A percentile compares a stretch with the other conserved stretches of the same genome.
Evolutionary conservation across 2,329 filamentous ascomycete species (phyloP).

Genomic region (Dactylonectria macrodidyma): DNA sequence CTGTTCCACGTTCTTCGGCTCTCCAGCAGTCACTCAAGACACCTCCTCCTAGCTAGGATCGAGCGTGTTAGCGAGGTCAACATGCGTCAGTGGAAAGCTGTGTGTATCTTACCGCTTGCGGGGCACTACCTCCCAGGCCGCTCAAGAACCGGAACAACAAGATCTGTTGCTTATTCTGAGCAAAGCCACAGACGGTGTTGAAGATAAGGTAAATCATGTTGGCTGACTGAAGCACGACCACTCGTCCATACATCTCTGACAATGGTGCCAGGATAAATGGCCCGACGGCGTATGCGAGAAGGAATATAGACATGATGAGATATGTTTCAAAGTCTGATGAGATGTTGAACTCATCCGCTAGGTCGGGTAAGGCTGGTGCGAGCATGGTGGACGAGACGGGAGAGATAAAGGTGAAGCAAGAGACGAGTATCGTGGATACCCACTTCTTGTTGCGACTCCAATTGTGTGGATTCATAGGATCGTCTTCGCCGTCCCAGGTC

Average conservation of each 20-base stretch:
- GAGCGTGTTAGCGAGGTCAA: not conserved
- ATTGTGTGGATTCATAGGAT: slow-evolving; percentile 60
- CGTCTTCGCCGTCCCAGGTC: slow-evolving; percentile 61
- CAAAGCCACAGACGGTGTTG: slow-evolving; percentile 67
- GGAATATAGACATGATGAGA: slow-evolving; percentile 72
- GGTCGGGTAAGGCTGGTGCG: slow-evolving; percentile 61
- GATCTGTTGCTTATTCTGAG: slow-evolving; percentile 61
- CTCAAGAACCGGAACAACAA: slow-evolving; percentile 65
- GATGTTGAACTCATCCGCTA: slow-evolving; percentile 62
- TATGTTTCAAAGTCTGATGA: slow-evolving; percentile 58
- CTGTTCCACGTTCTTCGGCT: slow-evolving; percentile 56
- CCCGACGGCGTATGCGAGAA: slow-evolving; percentile 70
- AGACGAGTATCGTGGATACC: slow-evolving; percentile 54
- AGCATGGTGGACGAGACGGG: slow-evolving; percentile 68
- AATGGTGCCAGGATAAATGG: slow-evolving; percentile 67
- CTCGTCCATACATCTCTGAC: slow-evolving; percentile 66
- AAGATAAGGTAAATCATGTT: slow-evolving; percentile 69
- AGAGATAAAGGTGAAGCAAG: slow-evolving; percentile 67
- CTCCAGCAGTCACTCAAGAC: slow-evolving; percentile 65
- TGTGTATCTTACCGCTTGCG: slow-evolving; percentile 56
- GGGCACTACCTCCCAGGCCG: slow-evolving; percentile 62
- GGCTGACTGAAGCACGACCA: slow-evolving; percentile 59
- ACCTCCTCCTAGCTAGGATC: slow-evolving; percentile 58
- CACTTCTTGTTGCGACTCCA: slow-evolving; percentile 59
- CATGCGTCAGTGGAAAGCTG: accelerated